Evolutionary conservation across 257 asterid species (phyloP).

Genomic region (Knoxia roxburghii): DNA sequence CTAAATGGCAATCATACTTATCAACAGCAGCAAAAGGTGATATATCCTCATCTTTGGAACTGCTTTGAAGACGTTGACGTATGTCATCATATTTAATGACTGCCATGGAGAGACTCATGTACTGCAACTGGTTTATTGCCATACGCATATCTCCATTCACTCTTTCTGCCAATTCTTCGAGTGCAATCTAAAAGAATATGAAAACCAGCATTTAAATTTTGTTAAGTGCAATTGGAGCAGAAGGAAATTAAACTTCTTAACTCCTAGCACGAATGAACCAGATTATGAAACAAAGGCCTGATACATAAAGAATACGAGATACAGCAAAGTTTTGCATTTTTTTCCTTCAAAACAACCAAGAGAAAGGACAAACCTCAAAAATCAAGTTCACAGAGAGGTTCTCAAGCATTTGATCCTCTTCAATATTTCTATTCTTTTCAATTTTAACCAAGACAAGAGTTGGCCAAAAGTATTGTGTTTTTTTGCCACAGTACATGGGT

Average conservation of each 20-base stretch:
- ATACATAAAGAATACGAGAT: neutral
- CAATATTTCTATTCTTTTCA: neutral
- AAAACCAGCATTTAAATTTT: slow-evolving; percentile 21
- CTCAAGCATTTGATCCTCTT: neutral
- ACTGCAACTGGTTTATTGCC: slow-evolving; percentile 96
- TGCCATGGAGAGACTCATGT: slow-evolving; percentile 87
- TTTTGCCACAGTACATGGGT: neutral
- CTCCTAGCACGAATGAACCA: neutral
- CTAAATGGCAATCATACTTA: slow-evolving; percentile 48
- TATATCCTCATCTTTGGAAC: slow-evolving; percentile 95
- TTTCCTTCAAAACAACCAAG: neutral
- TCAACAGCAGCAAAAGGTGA: slow-evolving; percentile 98
- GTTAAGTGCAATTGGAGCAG: neutral
- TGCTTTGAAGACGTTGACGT: slow-evolving; percentile 76
- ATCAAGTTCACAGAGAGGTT: neutral
- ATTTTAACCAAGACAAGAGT: neutral
- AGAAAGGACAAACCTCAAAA: neutral
- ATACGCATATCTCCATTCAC: slow-evolving; percentile 90
- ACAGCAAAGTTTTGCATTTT: neutral
- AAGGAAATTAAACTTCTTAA: neutral
- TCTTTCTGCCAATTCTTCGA: slow-evolving; percentile 95
- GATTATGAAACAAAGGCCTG: neutral
- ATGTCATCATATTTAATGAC: slow-evolving; percentile 88
- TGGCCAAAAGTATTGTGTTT: neutral
- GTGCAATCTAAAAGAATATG: slow-evolving; percentile 55